phyloP scores from a whole-genome alignment of 176 grass and related monocot species.

The Chrysopogon serrulatus region DNA sequence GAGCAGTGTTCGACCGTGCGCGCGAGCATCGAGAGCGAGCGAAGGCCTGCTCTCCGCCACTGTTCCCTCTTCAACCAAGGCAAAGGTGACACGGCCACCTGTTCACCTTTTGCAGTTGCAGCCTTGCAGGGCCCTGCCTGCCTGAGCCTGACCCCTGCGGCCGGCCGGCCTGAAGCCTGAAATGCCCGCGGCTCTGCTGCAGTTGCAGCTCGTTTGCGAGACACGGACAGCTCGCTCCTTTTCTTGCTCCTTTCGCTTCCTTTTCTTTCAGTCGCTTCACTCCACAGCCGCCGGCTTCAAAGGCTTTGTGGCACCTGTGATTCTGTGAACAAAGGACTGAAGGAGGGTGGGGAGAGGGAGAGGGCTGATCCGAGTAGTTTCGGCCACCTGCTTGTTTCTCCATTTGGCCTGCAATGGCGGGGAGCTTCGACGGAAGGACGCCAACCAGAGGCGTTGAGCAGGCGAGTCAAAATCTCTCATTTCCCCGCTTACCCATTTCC shows the following conservation, averaged over 20 bases:
- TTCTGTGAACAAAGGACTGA: not conserved
- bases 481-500: not conserved
- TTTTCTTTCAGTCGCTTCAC: conserved; percentile 35
- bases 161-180: not conserved
- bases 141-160: not conserved
- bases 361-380: not conserved
- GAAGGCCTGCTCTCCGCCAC: not conserved
- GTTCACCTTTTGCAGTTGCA: conserved; percentile 41
- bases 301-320: conserved; percentile 19
- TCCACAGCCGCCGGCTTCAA: not conserved
- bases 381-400: not conserved
- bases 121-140: conserved; percentile 17
- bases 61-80: conserved; percentile 18
- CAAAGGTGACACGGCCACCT: conserved; percentile 45
- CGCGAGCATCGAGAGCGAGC: not conserved
- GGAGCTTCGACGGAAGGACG: conserved; percentile 62
- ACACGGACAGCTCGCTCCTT: conserved; percentile 1
- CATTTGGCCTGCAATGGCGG: conserved; percentile 41
- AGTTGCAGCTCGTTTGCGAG: not conserved
- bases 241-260: not conserved
- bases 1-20: too few relatives aligned
- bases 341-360: not conserved
- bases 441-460: conserved; percentile 68
- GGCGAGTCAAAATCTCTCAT: conserved; percentile 20
- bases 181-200: not conserved